Evolutionary conservation across 1,139 yeast genomes (phyloP).

Genomic region (Sugiyamaella japonica): DNA sequence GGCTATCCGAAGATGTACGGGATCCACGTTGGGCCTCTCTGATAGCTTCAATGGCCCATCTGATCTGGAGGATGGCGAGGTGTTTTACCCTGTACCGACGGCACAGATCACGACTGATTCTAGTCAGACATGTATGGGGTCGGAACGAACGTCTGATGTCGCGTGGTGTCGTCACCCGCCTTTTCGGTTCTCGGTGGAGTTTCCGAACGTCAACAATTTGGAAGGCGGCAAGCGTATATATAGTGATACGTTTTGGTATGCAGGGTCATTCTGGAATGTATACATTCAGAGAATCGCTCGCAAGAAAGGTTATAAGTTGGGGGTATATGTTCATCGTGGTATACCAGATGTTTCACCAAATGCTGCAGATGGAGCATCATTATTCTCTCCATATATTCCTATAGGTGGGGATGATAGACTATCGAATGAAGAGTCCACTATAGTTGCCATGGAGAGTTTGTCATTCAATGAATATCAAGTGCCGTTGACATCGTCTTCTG

Average conservation of each 20-base stretch:
- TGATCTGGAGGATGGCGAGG: conserved; percentile 22
- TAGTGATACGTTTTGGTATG: conserved; percentile 55
- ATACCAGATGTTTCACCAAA: conserved; percentile 31
- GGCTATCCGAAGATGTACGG: conserved; percentile 29
- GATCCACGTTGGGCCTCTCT: conserved; percentile 25
- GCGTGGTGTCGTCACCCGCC: conserved; percentile 50
- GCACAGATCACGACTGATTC: conserved; percentile 27
- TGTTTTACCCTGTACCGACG: conserved; percentile 30
- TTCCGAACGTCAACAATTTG: conserved; percentile 49
- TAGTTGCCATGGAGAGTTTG: conserved; percentile 20
- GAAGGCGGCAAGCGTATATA: conserved; percentile 49
- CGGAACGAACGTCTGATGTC: conserved; percentile 4
- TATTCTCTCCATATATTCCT: not conserved
- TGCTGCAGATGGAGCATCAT: conserved; percentile 3
- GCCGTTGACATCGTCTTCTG: not conserved
- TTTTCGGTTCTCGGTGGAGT: conserved; percentile 53
- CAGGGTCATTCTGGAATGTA: conserved; percentile 58
- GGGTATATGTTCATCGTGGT: conserved; percentile 54
- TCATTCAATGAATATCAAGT: conserved; percentile 7
- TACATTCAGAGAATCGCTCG: conserved; percentile 50
- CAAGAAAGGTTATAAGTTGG: conserved; percentile 50
- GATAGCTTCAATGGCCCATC: conserved; percentile 12
- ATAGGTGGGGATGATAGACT: conserved; percentile 13
- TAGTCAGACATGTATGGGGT: conserved; percentile 1
- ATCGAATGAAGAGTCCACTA: conserved; percentile 21